Percentiles rank a stretch among this genome's conserved stretches.
phyloP scores from a whole-genome alignment of 306 rosid species.

The Fagus crenata region DNA sequence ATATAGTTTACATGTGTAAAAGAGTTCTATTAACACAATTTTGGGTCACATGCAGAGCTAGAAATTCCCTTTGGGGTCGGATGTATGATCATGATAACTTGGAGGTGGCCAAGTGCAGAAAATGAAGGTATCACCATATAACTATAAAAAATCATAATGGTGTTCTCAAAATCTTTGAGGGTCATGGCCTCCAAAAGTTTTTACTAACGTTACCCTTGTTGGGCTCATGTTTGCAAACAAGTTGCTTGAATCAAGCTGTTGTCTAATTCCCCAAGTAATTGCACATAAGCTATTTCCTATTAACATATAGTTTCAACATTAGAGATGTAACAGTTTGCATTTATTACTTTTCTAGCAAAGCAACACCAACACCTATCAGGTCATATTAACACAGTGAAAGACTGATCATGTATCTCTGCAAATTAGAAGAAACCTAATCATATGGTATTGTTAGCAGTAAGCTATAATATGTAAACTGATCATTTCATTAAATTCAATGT shows the following conservation, averaged over 20 bases:
- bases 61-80: not conserved
- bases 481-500: not conserved
- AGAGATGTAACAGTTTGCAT: slow-evolving; percentile 6
- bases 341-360: not conserved
- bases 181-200: not conserved
- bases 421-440: not conserved
- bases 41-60: no score
- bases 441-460: not conserved
- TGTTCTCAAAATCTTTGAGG: slow-evolving; percentile 3
- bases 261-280: not conserved
- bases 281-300: not conserved
- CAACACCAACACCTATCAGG: not conserved
- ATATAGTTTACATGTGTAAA: not conserved
- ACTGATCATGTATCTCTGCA: not conserved
- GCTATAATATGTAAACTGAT: not conserved
- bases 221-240: not conserved
- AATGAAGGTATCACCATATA: not conserved
- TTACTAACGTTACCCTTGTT: not conserved
- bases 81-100: not conserved
- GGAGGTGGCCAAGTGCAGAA: not conserved
- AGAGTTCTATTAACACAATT: not conserved
- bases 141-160: not conserved
- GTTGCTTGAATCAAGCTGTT: not conserved
- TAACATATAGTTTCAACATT: not conserved
- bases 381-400: not conserved